These are phyloP conservation scores for Pyrenula massariospora DNA, from an alignment of 495 filamentous ascomycete species.

Conservation along the genomic window DNA sequence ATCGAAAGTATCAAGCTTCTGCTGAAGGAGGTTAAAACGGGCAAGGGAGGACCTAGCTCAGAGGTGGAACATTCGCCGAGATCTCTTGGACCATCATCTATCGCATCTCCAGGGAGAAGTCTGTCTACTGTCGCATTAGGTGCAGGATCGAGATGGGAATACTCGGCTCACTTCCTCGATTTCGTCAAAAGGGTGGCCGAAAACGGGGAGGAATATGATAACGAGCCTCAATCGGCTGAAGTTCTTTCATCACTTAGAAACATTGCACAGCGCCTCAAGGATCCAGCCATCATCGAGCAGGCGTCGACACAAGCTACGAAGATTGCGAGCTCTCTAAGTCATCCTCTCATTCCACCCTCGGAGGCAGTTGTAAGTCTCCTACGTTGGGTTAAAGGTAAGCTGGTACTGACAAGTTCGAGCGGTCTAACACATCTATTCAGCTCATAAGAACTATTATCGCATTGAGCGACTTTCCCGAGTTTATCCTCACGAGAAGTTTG, in stretches of 20 bases:
- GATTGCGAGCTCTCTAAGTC: background rate
- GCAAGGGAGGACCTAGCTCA: background rate
- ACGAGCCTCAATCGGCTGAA: background rate
- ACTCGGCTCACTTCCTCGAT: slow-evolving; percentile 12
- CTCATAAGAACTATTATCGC: slow-evolving; percentile 6
- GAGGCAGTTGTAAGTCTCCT: slow-evolving; percentile 12
- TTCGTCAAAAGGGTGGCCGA: slow-evolving; percentile 9
- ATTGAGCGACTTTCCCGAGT: slow-evolving; percentile 11
- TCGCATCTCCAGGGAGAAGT: background rate
- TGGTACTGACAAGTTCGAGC: background rate
- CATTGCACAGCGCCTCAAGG: background rate
- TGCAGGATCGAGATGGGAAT: slow-evolving; percentile 6
- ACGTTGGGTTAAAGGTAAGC: slow-evolving; percentile 14
- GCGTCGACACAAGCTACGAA: background rate
- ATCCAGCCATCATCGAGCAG: background rate
- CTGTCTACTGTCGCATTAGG: background rate
- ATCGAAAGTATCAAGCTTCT: slow-evolving; percentile 11
- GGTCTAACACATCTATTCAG: slow-evolving; percentile 1
- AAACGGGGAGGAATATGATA: slow-evolving; percentile 2
- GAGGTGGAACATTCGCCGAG: background rate
- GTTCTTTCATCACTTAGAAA: background rate
- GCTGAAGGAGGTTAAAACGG: slow-evolving; percentile 1
- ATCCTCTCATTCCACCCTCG: slow-evolving; percentile 11
- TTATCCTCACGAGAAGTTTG: slow-evolving; percentile 10
- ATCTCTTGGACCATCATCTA: background rate